Evolutionary conservation across 2,329 filamentous ascomycete species (phyloP), one percentile per base, ranked within the genome.

Genomic region (Stachybotrys elegans): DNA sequence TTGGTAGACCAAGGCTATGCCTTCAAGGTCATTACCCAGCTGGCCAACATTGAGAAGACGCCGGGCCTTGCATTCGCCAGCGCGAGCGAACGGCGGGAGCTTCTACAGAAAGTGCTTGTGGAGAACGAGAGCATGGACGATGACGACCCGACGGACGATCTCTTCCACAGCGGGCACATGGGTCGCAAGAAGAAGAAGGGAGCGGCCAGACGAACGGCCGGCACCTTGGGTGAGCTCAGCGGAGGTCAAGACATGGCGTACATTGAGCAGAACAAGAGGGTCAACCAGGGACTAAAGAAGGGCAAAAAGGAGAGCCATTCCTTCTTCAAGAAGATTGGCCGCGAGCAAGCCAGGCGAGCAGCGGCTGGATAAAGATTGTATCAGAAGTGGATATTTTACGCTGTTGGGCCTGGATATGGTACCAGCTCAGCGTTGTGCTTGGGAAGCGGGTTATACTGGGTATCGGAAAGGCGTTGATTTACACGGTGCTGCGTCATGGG

Each of bases 241-340:
- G 93, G 93, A 45, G 93, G 91, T 1, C 88, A 95, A 60, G 88
- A 94, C 60, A 97, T 98, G 93, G 91, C 92, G n/a, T 97, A 92
- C 62, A 81, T 89, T 45, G 88, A 92, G 64, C 84, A 88, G 66
- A 89, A 88, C 65, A 85, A 83, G 71, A 82, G 76, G 55, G 74
- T 76, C 51, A 88, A 87, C 58, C 60, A 63, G 40, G 46, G 57
- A 3, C 45, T 66, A 16, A 68, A 63, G 51, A 66, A 65, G 52
- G 60, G 60, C 31, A 68, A 68, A 57, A 63, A 63, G 49, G 65
- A 69, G 43, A 66, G 63, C 50, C 58, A 58, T 43, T 47, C 61
- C 2, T 69, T 68, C 49, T 70, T 70, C 58, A 69, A 69, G 54
- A 69, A 68, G 56, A 65, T 70, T 52, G 60, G 60, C 14, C 57